These are phyloP conservation scores for Elongisporangium prolatum DNA, from an alignment of 352 stramenopile genomes.

Conservation along the genomic window DNA sequence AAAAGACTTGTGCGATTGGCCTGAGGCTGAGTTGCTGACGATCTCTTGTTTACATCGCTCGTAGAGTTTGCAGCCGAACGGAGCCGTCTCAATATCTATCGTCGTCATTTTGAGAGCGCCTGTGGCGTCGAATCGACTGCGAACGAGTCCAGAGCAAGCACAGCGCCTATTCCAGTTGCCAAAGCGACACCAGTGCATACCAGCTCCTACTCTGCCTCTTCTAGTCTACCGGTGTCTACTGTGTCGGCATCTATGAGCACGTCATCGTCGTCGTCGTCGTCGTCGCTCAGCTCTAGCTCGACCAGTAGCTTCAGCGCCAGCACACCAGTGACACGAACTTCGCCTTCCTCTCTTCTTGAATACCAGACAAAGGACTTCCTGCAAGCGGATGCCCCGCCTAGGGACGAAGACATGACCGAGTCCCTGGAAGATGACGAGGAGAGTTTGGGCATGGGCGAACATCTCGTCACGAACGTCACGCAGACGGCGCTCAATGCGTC, in stretches of 20 bases:
- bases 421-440: slow-evolving; percentile 67
- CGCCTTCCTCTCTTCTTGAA: slow-evolving; percentile 40
- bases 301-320: slow-evolving; percentile 1
- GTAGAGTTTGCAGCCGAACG: slow-evolving; percentile 65
- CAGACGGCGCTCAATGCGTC: slow-evolving; percentile 60
- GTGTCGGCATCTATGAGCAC: slow-evolving; percentile 5
- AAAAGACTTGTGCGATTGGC: background rate
- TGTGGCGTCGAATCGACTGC: slow-evolving; percentile 54
- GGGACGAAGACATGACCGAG: slow-evolving; percentile 58
- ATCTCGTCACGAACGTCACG: slow-evolving; percentile 77
- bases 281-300: slow-evolving; percentile 15
- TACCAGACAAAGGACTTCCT: slow-evolving; percentile 80
- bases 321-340: slow-evolving; percentile 9
- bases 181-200: slow-evolving; percentile 12
- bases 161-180: slow-evolving; percentile 11
- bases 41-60: background rate
- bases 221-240: background rate
- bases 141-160: slow-evolving; percentile 22
- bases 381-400: slow-evolving; percentile 29
- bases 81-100: slow-evolving; percentile 74
- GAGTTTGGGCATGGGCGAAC: slow-evolving; percentile 29
- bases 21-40: background rate
- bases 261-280: slow-evolving; percentile 13
- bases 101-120: slow-evolving; percentile 73
- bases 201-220: slow-evolving; percentile 5